Conservation (phyloP, 2,329 filamentous ascomycete genomes). For the Zymoseptoria tritici region DNA sequence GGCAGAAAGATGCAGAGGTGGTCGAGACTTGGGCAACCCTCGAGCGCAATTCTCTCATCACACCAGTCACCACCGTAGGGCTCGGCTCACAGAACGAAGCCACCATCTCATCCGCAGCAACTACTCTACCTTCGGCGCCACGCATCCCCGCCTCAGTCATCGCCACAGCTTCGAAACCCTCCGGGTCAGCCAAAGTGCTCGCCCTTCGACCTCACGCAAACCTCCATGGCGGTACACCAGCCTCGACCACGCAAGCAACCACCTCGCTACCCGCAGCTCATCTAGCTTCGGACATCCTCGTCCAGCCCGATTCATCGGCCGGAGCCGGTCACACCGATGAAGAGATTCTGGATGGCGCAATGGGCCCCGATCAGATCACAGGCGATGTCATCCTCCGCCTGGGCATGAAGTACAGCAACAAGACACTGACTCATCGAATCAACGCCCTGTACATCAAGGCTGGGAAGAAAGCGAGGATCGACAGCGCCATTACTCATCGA, state of each 20-base stretch:
- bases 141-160: too few relatives aligned
- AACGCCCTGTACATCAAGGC: not conserved
- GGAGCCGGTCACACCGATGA: not conserved
- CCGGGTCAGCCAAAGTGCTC: too few relatives aligned
- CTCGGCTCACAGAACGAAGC: too few relatives aligned
- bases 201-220: too few relatives aligned
- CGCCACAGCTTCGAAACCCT: too few relatives aligned
- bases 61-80: too few relatives aligned
- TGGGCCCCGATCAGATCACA: not conserved
- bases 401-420: not conserved
- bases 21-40: not conserved
- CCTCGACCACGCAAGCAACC: not conserved
- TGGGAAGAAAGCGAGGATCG: not conserved
- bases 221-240: too few relatives aligned
- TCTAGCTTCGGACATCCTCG: not conserved
- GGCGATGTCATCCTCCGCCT: conserved; percentile 1
- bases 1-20: not conserved
- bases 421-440: not conserved
- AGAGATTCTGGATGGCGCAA: not conserved
- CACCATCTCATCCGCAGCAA: too few relatives aligned
- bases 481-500: not conserved
- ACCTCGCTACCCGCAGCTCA: not conserved
- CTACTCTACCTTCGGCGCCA: too few relatives aligned
- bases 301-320: not conserved
- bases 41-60: not conserved